phyloP scores from a whole-genome alignment of 257 asterid genomes.

The Lycium barbarum region DNA sequence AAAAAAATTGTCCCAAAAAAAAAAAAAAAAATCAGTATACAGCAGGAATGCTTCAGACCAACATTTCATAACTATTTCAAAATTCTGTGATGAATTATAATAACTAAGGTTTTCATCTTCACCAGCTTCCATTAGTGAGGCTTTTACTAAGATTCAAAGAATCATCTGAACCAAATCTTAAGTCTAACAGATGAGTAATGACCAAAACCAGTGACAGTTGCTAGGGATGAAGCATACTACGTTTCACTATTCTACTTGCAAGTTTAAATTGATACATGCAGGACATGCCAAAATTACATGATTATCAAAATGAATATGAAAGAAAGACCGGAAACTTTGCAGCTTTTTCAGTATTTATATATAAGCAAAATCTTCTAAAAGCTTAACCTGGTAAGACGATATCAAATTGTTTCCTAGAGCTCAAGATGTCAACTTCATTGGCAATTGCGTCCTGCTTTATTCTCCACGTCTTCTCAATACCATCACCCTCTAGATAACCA shows the following conservation, averaged over 20 bases:
- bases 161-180: neutral
- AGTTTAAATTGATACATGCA: neutral
- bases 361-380: constrained; percentile 34
- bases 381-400: constrained; percentile 88
- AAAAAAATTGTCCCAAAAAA: no score
- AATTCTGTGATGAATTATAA: neutral
- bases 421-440: constrained; percentile 73
- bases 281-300: constrained; percentile 12
- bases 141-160: constrained; percentile 4
- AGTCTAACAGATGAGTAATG: neutral
- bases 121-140: neutral
- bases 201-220: neutral
- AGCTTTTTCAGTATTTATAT: constrained; percentile 15
- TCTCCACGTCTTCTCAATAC: constrained; percentile 90
- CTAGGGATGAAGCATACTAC: neutral
- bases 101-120: neutral
- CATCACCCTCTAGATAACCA: constrained; percentile 83
- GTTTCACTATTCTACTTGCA: neutral
- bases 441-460: constrained; percentile 79
- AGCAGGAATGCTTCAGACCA: neutral
- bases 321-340: neutral
- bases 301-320: constrained; percentile 3
- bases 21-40: no score
- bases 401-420: constrained; percentile 80
- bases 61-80: neutral